Percentiles rank a stretch among this genome's conserved stretches.
Conservation (phyloP, 148 eudicot species). For the Euryodendron excelsum region DNA sequence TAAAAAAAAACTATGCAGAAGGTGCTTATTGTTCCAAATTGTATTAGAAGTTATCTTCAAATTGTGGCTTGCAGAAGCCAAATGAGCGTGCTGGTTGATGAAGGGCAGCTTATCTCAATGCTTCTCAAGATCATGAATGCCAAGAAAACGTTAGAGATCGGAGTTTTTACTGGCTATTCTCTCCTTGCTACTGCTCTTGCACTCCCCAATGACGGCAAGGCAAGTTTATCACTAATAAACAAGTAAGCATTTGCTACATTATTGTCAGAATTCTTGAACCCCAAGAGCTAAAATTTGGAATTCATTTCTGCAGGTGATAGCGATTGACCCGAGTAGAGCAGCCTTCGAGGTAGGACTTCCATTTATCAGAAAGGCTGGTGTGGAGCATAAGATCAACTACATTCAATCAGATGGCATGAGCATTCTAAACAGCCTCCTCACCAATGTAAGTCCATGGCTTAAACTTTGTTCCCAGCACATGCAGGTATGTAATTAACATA, state of each 20-base stretch:
- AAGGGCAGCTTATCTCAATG: slow-evolving; percentile 10
- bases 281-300: neutral
- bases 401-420: slow-evolving; percentile 30
- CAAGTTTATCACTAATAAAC: neutral
- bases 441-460: slow-evolving; percentile 6
- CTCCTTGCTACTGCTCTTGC: slow-evolving; percentile 30
- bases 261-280: neutral
- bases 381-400: slow-evolving; percentile 51
- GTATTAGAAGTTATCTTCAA: too few species aligned
- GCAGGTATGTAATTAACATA: too few species aligned
- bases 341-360: slow-evolving; percentile 42
- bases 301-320: slow-evolving; percentile 29
- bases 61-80: neutral
- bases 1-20: too few species aligned
- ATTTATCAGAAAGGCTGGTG: slow-evolving; percentile 36
- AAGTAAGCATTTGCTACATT: neutral
- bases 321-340: slow-evolving; percentile 26
- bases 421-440: slow-evolving; percentile 28
- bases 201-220: slow-evolving; percentile 24
- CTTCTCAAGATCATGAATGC: slow-evolving; percentile 27
- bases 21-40: too few species aligned
- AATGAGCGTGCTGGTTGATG: slow-evolving; percentile 19
- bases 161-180: slow-evolving; percentile 37
- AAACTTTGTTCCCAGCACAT: neutral
- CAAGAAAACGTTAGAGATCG: slow-evolving; percentile 27